phyloP scores from a whole-genome alignment of 371 early-diverging fungal genomes.

The Mortierella polycephala region DNA sequence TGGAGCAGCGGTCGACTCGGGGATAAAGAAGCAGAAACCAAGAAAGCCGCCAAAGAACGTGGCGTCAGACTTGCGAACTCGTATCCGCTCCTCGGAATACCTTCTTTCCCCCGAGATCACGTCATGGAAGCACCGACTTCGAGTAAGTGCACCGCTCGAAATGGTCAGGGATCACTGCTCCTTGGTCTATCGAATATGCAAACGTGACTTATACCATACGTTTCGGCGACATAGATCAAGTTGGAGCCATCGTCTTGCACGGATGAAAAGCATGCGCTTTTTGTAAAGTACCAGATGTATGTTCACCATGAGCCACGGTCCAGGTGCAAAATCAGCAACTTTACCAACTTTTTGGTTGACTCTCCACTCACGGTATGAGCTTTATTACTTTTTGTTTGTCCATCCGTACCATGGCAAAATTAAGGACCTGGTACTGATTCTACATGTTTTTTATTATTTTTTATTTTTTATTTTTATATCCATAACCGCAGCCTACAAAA shows the following conservation, averaged over 20 bases:
- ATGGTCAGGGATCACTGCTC: not conserved
- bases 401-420: no score
- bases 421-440: not conserved
- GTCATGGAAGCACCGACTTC: conserved; percentile 53
- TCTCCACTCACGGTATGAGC: conserved; percentile 74
- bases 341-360: conserved; percentile 79
- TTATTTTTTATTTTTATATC: not conserved
- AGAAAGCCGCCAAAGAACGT: conserved; percentile 38
- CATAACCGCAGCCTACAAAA: conserved; percentile 25
- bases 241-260: conserved; percentile 75
- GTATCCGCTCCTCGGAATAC: conserved; percentile 39
- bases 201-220: not conserved
- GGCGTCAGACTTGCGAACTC: conserved; percentile 24
- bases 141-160: conserved; percentile 21
- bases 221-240: conserved; percentile 54
- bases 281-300: conserved; percentile 79
- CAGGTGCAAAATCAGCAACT: conserved; percentile 63
- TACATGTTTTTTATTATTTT: not conserved
- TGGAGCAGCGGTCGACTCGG: not conserved
- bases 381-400: not conserved
- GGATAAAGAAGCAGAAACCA: conserved; percentile 38
- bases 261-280: conserved; percentile 80
- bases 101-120: conserved; percentile 43
- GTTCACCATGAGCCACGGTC: conserved; percentile 81
- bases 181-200: not conserved